Evolutionary conservation across 805 yeast species (phyloP).

Genomic region (Yarrowia porcina): DNA sequence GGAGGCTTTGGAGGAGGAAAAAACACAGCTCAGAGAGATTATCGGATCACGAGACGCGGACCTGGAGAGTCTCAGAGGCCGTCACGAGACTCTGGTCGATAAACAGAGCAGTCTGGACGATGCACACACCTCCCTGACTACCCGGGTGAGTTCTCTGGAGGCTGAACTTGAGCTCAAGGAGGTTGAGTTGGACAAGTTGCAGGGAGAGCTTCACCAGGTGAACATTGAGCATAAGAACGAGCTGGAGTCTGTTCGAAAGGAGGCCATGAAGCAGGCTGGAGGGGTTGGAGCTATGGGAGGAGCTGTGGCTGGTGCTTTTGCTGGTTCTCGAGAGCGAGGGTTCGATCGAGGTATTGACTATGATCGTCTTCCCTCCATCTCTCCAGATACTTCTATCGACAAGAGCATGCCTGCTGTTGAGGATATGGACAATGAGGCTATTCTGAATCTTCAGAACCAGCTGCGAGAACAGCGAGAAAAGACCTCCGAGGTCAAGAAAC

Average conservation of each 20-base stretch:
- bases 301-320: background rate
- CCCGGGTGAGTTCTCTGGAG: conserved; percentile 14
- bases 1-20: conserved; percentile 15
- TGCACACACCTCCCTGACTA: background rate
- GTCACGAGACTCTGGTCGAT: conserved; percentile 16
- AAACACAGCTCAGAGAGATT: conserved; percentile 1
- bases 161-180: conserved; percentile 21
- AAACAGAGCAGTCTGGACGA: background rate
- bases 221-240: conserved; percentile 5
- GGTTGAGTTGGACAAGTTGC: conserved; percentile 7
- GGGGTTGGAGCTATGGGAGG: background rate
- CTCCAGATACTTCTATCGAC: conserved; percentile 4
- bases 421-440: conserved; percentile 1
- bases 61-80: background rate
- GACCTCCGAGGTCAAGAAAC: conserved; percentile 28
- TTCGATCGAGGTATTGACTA: background rate
- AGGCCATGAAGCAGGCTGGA: background rate
- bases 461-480: conserved; percentile 27
- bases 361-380: conserved; percentile 8
- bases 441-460: background rate
- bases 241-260: background rate
- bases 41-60: background rate
- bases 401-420: conserved; percentile 17
- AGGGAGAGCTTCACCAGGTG: background rate
- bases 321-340: background rate